A percentile compares a stretch with the other conserved stretches of the same genome.
Evolutionary conservation across 75 land plant species (phyloP).

Genomic region (Cunninghamia lanceolata): DNA sequence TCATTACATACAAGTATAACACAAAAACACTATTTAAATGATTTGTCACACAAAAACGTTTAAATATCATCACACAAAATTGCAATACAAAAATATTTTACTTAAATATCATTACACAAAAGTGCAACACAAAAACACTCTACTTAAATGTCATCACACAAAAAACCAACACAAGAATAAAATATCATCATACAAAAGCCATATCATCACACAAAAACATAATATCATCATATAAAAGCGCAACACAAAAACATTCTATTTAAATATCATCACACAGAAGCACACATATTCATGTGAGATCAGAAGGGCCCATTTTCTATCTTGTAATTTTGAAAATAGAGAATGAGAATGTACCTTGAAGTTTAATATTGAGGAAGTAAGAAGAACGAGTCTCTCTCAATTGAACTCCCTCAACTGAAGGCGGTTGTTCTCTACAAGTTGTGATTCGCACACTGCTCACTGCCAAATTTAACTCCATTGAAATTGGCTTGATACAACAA

Average conservation of each 20-base stretch:
- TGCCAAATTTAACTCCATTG: not conserved
- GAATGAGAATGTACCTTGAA: not conserved
- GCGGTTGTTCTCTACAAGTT: not conserved
- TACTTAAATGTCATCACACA: too few species aligned
- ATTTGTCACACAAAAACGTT: too few species aligned
- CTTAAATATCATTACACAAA: too few species aligned
- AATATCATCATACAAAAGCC: too few species aligned
- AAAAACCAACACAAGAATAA: not conserved
- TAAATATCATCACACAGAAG: too few species aligned
- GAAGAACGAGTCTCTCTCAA: not conserved
- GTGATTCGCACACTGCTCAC: not conserved
- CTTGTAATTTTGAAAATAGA: not conserved
- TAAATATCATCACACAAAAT: too few species aligned
- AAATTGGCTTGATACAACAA: not conserved
- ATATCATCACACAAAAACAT: not conserved
- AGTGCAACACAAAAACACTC: not conserved
- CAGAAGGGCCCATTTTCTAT: not conserved
- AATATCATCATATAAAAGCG: too few species aligned
- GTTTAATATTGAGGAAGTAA: not conserved
- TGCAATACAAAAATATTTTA: not conserved
- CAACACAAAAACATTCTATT: not conserved
- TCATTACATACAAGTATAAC: too few species aligned
- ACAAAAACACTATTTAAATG: too few species aligned
- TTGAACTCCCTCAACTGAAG: not conserved
- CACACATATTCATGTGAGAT: not conserved